Evolutionary conservation across 805 yeast species (phyloP), one percentile per base, ranked within the genome.

Genomic region (Lipomyces oligophaga): DNA sequence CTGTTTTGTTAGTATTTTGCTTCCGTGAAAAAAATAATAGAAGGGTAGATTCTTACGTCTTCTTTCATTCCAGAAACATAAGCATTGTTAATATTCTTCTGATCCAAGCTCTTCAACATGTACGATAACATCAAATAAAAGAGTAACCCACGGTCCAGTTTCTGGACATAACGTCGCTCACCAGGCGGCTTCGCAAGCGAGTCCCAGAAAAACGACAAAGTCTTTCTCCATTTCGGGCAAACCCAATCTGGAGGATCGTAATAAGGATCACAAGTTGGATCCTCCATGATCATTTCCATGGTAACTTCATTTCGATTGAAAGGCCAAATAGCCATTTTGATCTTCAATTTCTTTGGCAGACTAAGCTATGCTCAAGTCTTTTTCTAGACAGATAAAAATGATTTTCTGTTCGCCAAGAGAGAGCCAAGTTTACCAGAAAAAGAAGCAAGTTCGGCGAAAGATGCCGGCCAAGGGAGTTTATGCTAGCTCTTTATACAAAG

Each of bases 71-170:
- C 83, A 13, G 80, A 74, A 36, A 79, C 80, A 57, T 80, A 82
- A 1, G 87, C 87, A 57, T 81, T 79, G n/a, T 11, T 73, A 43
- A 78, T 66, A 61, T 81, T 83, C 34, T 76, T 68, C 47, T 72
- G 73, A 59, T 83, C 87, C 38, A 83, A 66, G 43, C 78, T 77
- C 61, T 81, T 81, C 43, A 81, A 76, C 83, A 83, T 82, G 62
- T 81, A 81, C 1, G 78, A 79, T 48, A 79, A 63, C 62, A 79
- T 74, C 0, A 81, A 70, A 53, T 78, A 77, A 37, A 72, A 67
- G 18, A 79, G 70, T 39, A 83, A 63, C 26, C 79, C 60, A 10
- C 77, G 52, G 57, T 81, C 87, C 26, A 81, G 61, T 59, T 81
- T 81, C 54, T 69, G 62, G 15, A 79, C 60, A 31, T 79, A 61